phyloP scores from a whole-genome alignment of 2,329 filamentous ascomycete genomes.

The Colletotrichum echinochloae region DNA sequence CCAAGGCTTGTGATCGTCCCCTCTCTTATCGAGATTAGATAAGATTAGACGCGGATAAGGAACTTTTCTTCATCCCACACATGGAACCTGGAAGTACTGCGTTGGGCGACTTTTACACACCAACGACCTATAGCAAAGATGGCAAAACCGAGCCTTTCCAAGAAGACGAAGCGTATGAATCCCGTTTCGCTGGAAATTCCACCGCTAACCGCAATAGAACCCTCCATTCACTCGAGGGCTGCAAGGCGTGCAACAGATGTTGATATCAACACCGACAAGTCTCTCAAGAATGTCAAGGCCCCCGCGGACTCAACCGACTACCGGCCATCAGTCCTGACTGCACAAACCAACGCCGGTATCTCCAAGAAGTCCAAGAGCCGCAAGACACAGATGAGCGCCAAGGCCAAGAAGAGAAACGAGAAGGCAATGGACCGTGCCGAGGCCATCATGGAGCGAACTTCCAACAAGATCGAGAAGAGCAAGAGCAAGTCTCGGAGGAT shows the following conservation, averaged over 20 bases:
- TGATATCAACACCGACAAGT: conserved; percentile 78
- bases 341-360: conserved; percentile 75
- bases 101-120: conserved; percentile 20
- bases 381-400: conserved; percentile 66
- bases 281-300: conserved; percentile 69
- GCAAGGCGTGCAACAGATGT: conserved; percentile 79
- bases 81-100: conserved; percentile 1
- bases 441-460: conserved; percentile 69
- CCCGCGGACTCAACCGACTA: conserved; percentile 61
- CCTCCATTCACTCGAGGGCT: conserved; percentile 78
- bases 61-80: conserved; percentile 40
- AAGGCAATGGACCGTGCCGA: conserved; percentile 69
- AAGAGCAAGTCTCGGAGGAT: conserved; percentile 60
- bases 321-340: conserved; percentile 76
- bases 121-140: conserved; percentile 34
- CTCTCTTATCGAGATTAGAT: conserved; percentile 37
- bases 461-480: conserved; percentile 67
- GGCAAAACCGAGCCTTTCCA: conserved; percentile 43
- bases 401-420: conserved; percentile 67
- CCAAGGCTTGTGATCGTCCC: conserved; percentile 27
- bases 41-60: conserved; percentile 33
- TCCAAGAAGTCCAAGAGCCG: conserved; percentile 73
- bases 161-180: conserved; percentile 48
- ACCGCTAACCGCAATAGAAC: conserved; percentile 56
- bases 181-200: neutral